These are phyloP conservation scores for Paspalum vaginatum DNA, from an alignment of 176 grass and related monocot genomes.

Conservation along the genomic window DNA sequence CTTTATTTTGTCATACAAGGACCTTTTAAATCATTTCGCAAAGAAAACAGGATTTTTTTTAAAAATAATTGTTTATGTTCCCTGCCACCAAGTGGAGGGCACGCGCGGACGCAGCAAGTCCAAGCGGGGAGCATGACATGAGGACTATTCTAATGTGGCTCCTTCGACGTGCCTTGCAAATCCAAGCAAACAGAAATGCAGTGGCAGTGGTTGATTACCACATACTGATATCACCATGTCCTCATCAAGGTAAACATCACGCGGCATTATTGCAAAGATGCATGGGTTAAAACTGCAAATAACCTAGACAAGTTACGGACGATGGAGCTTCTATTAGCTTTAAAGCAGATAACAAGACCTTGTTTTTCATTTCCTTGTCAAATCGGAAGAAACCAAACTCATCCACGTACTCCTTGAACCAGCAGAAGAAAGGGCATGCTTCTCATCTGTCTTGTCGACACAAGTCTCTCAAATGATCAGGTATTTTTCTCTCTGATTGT, in stretches of 20 bases:
- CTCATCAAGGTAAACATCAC: conserved; percentile 19
- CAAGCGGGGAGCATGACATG: conserved; percentile 34
- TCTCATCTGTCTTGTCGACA: no score
- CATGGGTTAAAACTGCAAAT: no score
- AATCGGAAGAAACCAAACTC: neutral
- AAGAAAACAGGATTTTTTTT: neutral
- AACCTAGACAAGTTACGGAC: neutral
- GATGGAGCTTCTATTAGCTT: neutral
- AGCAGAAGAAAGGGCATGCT: no score
- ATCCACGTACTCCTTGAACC: no score
- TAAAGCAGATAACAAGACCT: neutral
- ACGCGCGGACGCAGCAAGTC: conserved; percentile 29
- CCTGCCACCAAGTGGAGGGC: conserved; percentile 12
- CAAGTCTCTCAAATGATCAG: no score
- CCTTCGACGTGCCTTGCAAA: conserved; percentile 33
- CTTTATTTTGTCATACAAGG: conserved; percentile 7
- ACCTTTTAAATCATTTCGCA: neutral
- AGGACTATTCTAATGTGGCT: conserved; percentile 31
- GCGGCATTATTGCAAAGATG: neutral
- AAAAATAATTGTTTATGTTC: neutral
- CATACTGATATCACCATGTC: conserved; percentile 42
- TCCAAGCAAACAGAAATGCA: conserved; percentile 33
- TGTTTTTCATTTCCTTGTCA: neutral
- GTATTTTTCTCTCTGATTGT: no score
- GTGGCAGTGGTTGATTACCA: conserved; percentile 46